Conservation (phyloP, 2,329 filamentous ascomycete species). For the Pestalotiopsis sp. region DNA sequence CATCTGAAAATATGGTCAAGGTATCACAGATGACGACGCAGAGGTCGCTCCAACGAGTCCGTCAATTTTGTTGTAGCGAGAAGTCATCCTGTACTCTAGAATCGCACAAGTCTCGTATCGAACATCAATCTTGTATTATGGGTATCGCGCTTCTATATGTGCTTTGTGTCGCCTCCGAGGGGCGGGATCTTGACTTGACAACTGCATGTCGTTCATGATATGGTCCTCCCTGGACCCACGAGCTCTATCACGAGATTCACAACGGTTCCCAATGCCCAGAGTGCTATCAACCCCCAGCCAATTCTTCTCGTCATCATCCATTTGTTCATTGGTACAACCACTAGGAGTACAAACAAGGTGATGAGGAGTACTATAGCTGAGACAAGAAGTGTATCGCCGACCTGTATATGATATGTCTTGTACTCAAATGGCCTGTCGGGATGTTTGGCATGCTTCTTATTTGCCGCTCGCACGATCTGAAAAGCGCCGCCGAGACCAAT, state of each 20-base stretch:
- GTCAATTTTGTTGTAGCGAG: no score
- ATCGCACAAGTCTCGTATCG: not conserved
- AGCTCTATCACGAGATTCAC: constrained; percentile 83
- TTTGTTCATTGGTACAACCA: constrained; percentile 80
- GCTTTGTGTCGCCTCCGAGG: not conserved
- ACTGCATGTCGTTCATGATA: not conserved
- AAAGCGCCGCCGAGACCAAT: constrained; percentile 91
- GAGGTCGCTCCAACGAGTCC: not conserved
- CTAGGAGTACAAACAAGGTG: constrained; percentile 76
- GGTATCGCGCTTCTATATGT: not conserved
- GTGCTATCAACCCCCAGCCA: constrained; percentile 74
- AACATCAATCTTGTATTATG: not conserved
- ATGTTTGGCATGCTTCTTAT: constrained; percentile 67
- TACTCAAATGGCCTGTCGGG: constrained; percentile 67
- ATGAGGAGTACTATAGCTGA: constrained; percentile 81
- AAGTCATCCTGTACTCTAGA: not conserved
- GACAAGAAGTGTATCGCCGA: constrained; percentile 83
- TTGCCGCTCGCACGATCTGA: constrained; percentile 76
- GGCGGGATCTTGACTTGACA: not conserved
- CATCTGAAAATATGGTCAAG: not conserved
- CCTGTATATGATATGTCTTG: constrained; percentile 78
- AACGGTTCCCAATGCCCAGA: constrained; percentile 82
- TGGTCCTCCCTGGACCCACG: constrained; percentile 40
- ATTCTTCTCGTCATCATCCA: constrained; percentile 86
- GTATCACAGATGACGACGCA: not conserved